Evolutionary conservation across 169 alveolate species (phyloP).

Genomic region (Amoebophrya sp.): DNA sequence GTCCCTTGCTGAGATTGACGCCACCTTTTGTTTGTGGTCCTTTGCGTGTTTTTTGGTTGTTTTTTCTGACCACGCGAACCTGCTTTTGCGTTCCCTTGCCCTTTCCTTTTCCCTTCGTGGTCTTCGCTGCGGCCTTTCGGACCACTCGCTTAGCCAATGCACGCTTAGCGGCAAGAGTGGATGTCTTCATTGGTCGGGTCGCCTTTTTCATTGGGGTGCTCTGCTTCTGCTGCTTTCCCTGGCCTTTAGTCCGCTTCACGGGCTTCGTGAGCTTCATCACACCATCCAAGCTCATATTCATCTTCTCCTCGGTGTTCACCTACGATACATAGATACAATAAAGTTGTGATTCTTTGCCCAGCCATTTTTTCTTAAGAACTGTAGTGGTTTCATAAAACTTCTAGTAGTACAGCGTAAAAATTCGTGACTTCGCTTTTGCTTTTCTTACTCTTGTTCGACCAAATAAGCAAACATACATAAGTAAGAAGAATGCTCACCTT

Average conservation of each 20-base stretch:
- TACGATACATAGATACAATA: no score
- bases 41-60: no score
- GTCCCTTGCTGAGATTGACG: no score
- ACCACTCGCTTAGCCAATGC: not conserved
- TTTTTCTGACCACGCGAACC: no score
- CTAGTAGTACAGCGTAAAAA: not conserved
- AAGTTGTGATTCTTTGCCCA: no score
- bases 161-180: not conserved
- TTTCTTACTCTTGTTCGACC: not conserved
- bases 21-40: no score
- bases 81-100: not conserved
- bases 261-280: constrained; percentile 7
- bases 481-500: no score
- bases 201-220: not conserved
- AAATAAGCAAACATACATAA: no score
- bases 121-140: not conserved
- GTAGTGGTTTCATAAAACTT: not conserved
- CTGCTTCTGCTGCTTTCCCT: not conserved
- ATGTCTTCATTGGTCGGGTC: not conserved
- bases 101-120: not conserved
- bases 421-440: not conserved
- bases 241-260: not conserved
- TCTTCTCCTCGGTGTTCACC: not conserved
- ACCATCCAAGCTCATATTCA: not conserved
- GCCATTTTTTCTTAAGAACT: not conserved